phyloP scores from a whole-genome alignment of 2,329 filamentous ascomycete species.

The Sporothrix humicola region DNA sequence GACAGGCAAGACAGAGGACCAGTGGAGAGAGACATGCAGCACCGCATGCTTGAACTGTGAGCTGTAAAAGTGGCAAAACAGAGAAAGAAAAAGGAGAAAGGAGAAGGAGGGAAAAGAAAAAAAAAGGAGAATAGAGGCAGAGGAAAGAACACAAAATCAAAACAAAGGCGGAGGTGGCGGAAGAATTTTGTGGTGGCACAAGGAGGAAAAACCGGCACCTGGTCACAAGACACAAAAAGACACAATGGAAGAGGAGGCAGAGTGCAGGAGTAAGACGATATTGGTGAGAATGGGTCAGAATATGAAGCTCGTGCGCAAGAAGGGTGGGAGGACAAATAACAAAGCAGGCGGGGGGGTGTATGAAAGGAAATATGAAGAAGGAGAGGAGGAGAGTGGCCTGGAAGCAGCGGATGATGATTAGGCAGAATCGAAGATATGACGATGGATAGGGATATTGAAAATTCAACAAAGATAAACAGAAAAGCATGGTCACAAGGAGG shows the following conservation, averaged over 20 bases:
- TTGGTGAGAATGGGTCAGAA: slow-evolving; percentile 25
- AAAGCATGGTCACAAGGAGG: neutral
- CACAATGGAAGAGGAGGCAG: neutral
- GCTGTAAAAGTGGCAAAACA: neutral
- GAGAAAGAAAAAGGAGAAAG: too few species aligned
- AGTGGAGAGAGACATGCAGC: slow-evolving; percentile 2
- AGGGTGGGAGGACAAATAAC: slow-evolving; percentile 30
- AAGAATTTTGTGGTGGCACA: neutral
- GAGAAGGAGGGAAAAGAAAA: neutral
- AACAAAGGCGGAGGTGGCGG: slow-evolving; percentile 28
- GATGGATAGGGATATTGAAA: neutral
- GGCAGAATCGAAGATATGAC: neutral
- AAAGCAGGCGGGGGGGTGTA: slow-evolving; percentile 2
- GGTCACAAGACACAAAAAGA: slow-evolving; percentile 25
- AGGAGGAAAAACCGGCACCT: slow-evolving; percentile 17
- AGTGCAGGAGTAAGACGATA: slow-evolving; percentile 2
- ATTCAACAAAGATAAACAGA: neutral
- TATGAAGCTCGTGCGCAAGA: slow-evolving; percentile 8
- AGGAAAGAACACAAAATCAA: neutral
- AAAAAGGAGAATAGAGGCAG: neutral
- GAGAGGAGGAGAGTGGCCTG: neutral
- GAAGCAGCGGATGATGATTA: neutral
- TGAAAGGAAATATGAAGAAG: neutral
- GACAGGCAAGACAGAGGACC: neutral
- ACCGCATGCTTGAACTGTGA: neutral